These are phyloP conservation scores for Naematelia encephala DNA, from an alignment of 768 basidiomycete species.

Conservation along the genomic window DNA sequence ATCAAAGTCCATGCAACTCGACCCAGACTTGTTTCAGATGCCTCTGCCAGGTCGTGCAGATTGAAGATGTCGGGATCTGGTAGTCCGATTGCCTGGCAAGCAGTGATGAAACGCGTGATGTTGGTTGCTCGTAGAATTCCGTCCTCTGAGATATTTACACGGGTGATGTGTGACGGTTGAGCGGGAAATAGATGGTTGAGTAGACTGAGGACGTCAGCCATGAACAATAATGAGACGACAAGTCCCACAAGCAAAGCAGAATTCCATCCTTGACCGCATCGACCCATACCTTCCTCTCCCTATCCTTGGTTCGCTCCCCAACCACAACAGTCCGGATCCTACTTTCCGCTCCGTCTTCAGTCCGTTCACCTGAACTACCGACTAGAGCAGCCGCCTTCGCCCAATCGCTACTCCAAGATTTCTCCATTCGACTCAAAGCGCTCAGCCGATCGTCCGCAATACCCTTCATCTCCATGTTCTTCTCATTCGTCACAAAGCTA, in stretches of 20 bases:
- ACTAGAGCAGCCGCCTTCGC: constrained; percentile 22
- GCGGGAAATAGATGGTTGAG: constrained; percentile 34
- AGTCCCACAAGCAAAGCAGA: constrained; percentile 79
- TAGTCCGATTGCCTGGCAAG: constrained; percentile 61
- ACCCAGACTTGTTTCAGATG: constrained; percentile 61
- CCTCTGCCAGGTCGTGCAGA: constrained; percentile 66
- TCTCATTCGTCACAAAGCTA: constrained; percentile 20
- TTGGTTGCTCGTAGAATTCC: constrained; percentile 30
- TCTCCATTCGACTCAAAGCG: constrained; percentile 64
- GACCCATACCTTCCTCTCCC: constrained; percentile 67
- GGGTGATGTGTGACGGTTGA: constrained; percentile 31
- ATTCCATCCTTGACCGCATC: constrained; percentile 79
- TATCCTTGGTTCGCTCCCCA: constrained; percentile 62
- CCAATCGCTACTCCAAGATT: constrained; percentile 71
- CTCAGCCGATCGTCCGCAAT: constrained; percentile 64
- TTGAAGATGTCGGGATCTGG: constrained; percentile 63
- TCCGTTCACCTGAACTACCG: neutral
- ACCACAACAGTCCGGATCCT: constrained; percentile 33
- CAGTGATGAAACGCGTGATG: constrained; percentile 64
- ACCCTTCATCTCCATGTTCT: constrained; percentile 19
- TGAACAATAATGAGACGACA: constrained; percentile 12
- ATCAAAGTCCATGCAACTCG: constrained; percentile 74
- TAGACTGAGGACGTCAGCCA: constrained; percentile 17
- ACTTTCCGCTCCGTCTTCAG: constrained; percentile 36
- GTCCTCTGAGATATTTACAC: constrained; percentile 50